Conservation (phyloP, 2,329 filamentous ascomycete species). For the Aureobasidium sp. region DNA sequence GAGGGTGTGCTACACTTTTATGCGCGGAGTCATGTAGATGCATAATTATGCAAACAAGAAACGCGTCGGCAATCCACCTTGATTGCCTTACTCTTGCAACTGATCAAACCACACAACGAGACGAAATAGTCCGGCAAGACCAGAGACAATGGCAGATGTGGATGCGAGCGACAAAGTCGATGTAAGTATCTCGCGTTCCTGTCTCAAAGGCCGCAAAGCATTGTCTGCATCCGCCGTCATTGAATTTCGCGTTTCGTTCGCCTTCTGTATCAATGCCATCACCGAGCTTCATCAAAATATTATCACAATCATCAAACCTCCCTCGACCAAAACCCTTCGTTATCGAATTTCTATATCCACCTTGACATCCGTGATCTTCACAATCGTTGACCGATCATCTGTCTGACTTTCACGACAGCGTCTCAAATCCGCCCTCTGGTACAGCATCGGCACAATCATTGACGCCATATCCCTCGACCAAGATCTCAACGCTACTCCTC, state of each 20-base stretch:
- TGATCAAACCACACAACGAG: too few relatives aligned
- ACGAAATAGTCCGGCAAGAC: too few relatives aligned
- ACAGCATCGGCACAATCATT: conserved; percentile 75
- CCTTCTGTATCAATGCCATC: not conserved
- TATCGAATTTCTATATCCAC: too few relatives aligned
- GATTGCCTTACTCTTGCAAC: too few relatives aligned
- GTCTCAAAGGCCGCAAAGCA: not conserved
- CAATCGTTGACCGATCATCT: too few relatives aligned
- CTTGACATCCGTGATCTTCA: too few relatives aligned
- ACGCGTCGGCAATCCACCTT: too few relatives aligned
- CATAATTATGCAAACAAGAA: too few relatives aligned
- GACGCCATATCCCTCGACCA: conserved; percentile 70
- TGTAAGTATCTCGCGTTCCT: not conserved
- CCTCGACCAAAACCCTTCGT: not conserved
- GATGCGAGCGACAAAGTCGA: not conserved
- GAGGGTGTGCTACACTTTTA: too few relatives aligned
- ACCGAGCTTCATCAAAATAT: too few relatives aligned
- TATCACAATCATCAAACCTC: not conserved
- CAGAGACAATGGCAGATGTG: not conserved
- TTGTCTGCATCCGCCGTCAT: not conserved
- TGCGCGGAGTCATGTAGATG: too few relatives aligned
- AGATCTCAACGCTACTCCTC: conserved; percentile 68
- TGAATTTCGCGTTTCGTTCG: not conserved
- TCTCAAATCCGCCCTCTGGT: conserved; percentile 79
- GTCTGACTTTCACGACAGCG: conserved; percentile 42